Percentiles rank a stretch among this genome's conserved stretches.
These are phyloP conservation scores for Chlamydomonas incerta DNA, from an alignment of 139 green algal species.

Conservation along the genomic window DNA sequence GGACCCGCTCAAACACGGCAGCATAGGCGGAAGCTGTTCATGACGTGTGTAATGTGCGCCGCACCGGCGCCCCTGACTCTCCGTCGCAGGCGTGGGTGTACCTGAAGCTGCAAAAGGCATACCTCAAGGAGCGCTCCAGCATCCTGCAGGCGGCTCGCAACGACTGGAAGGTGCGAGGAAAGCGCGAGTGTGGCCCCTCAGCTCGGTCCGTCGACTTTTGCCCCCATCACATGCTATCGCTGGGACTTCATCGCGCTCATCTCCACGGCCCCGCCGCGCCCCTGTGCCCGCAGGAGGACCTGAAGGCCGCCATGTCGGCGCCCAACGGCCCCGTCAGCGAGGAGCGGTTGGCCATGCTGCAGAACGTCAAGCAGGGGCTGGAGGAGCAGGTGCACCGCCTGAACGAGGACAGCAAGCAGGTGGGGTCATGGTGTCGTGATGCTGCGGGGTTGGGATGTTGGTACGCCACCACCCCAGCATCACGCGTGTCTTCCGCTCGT, in stretches of 20 bases:
- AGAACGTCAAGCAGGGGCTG: constrained; percentile 51
- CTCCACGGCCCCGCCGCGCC: no score
- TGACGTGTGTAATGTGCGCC: not conserved
- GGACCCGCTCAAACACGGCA: no score
- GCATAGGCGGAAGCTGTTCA: no score
- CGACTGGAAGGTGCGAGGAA: constrained; percentile 33
- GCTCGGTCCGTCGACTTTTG: no score
- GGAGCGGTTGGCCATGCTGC: constrained; percentile 47
- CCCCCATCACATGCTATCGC: no score
- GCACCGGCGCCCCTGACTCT: no score
- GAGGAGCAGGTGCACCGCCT: constrained; percentile 54
- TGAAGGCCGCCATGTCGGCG: constrained; percentile 7
- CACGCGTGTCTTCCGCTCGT: no score
- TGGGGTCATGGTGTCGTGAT: no score
- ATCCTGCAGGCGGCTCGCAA: constrained; percentile 26
- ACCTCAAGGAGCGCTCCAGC: constrained; percentile 40
- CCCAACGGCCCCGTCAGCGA: not conserved
- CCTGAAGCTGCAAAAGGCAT: constrained; percentile 45
- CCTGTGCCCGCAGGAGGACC: constrained; percentile 24
- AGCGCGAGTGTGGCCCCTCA: no score
- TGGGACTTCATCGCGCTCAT: no score
- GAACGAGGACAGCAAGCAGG: constrained; percentile 53
- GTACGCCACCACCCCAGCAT: no score
- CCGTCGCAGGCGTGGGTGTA: constrained; percentile 41
- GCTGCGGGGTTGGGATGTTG: no score